Evolutionary conservation across 73 alveolate species (phyloP).

Genomic region (Paramecium octaurelia): DNA sequence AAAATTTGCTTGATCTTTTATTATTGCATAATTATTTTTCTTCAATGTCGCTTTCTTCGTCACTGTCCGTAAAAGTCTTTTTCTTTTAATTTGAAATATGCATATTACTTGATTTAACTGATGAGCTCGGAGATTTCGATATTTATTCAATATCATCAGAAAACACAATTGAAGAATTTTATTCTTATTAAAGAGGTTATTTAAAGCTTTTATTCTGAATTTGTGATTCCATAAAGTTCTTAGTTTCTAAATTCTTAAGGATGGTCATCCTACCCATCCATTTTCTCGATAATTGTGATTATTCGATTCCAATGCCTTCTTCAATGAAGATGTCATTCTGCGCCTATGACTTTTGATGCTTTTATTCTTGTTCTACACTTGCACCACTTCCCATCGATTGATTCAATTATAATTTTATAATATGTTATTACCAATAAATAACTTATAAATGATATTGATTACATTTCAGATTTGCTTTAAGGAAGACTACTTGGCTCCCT

Average conservation of each 20-base stretch:
- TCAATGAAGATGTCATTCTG: not conserved
- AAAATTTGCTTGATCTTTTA: not conserved
- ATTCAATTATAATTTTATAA: not conserved
- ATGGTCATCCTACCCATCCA: not conserved
- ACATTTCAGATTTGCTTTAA: not conserved
- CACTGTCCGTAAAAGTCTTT: not conserved
- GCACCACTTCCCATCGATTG: not conserved
- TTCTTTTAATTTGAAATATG: not conserved
- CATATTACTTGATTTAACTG: not conserved
- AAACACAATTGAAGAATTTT: not conserved
- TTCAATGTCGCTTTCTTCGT: conserved; percentile 44
- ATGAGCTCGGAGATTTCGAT: not conserved
- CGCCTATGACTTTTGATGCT: not conserved
- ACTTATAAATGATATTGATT: not conserved
- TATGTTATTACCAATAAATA: not conserved
- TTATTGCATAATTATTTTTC: not conserved
- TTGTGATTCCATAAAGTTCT: not conserved
- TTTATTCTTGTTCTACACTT: not conserved
- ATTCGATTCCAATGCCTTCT: not conserved
- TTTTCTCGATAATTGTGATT: not conserved
- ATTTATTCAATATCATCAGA: not conserved
- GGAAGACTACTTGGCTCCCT: not conserved
- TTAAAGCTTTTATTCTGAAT: not conserved
- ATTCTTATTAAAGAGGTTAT: not conserved
- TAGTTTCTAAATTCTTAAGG: not conserved